Base-by-base conservation (phyloP, 2,329 filamentous ascomycete genomes). In the Pseudocercospora crystallina region DNA sequence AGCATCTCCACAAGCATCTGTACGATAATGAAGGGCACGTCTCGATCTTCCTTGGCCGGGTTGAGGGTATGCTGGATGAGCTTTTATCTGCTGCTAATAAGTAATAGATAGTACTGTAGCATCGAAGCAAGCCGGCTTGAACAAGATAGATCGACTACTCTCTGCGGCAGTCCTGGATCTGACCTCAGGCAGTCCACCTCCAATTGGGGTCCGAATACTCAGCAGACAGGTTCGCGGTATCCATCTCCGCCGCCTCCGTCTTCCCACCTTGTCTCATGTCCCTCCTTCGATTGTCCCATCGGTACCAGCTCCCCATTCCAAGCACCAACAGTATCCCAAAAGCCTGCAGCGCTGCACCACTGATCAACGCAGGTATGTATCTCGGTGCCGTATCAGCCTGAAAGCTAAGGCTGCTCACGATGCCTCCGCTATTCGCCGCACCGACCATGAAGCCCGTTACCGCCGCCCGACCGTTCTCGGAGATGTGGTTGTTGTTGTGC, bases 401-500 rank as follows among this genome's bases (percentile, higher is more conserved):
- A n/a, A 43, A 43, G 20, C 40, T 43, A 8, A 43, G 20, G n/a
- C 40, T 43, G 33, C 40, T 43, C 3, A 43, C 40, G 9, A 43
- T 33, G n/a, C 30, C 40, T 8, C 40, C 29, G 20, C 13, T 31
- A 42, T 42, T 42, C 5, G 39, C 20, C 30, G 39, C 39, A 3
- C 39, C 26, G 26, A 42, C 39, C 39, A 42, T 31, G 26, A 42
- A 42, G 9, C 39, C 39, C n/a, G 39, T 42, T 11, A 15, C 40
- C 5, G 40, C 33, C 3, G 40, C 26, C 12, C 40, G 20, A 13
- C 20, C 39, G 15, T 42, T 42, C 39, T 42, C 39, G 13, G 39
- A 42, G n/a, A 42, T 30, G 31, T 42, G 39, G 17, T 42, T 42
- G 26, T 42, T 42, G 10, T 42, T 42, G 32, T 42, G 39, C 39